Evolutionary conservation across 495 filamentous ascomycete genomes (phyloP).

Genomic region (Chaetomium tenue): DNA sequence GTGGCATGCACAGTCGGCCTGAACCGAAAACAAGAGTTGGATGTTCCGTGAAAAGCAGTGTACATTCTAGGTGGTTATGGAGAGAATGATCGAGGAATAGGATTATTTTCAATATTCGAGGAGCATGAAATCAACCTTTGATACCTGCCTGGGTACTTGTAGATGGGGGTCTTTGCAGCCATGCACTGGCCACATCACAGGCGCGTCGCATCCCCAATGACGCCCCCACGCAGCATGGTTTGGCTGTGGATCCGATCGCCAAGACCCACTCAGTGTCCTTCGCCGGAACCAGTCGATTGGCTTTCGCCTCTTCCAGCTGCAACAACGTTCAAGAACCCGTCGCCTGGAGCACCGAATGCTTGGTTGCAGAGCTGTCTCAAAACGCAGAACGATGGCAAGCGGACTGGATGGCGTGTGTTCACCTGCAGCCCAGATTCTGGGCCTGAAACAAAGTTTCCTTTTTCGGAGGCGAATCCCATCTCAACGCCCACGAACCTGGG

Average conservation of each 20-base stretch:
- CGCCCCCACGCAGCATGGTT: neutral
- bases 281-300: constrained; percentile 18
- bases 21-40: too few relatives aligned
- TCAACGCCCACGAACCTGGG: neutral
- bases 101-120: too few relatives aligned
- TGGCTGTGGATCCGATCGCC: neutral
- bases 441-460: constrained; percentile 4
- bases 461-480: constrained; percentile 4
- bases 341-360: neutral
- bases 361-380: constrained; percentile 2
- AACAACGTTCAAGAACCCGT: constrained; percentile 5
- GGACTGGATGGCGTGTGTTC: constrained; percentile 2
- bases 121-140: too few relatives aligned
- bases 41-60: too few relatives aligned
- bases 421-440: neutral
- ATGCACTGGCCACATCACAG: neutral
- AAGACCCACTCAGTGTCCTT: neutral
- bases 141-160: too few relatives aligned
- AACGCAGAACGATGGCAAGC: neutral
- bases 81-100: too few relatives aligned
- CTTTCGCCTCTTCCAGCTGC: constrained; percentile 10
- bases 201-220: neutral
- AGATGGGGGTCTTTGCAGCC: too few relatives aligned
- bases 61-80: too few relatives aligned
- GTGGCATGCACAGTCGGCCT: too few relatives aligned